Evolutionary conservation across 2,329 filamentous ascomycete genomes (phyloP).

Genomic region (Chaetomiaceae sp.): DNA sequence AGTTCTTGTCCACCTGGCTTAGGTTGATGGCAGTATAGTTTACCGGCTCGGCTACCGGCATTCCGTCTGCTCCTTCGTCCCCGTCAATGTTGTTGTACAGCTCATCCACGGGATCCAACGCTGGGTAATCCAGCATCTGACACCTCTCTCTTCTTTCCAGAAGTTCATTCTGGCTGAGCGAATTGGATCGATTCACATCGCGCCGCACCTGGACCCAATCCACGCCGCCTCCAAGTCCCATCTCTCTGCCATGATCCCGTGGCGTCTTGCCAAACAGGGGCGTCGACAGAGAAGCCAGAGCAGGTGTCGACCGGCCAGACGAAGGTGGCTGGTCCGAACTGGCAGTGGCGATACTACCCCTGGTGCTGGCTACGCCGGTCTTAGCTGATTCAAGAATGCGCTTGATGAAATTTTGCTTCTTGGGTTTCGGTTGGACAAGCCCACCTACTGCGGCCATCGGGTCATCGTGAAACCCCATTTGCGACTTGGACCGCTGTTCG

Average conservation of each 20-base stretch:
- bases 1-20: constrained; percentile 88
- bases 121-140: constrained; percentile 88
- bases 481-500: constrained; percentile 57
- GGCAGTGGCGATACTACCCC: constrained; percentile 71
- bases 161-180: constrained; percentile 81
- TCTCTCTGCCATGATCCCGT: constrained; percentile 60
- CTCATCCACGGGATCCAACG: constrained; percentile 85
- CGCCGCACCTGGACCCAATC: constrained; percentile 98
- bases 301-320: constrained; percentile 47
- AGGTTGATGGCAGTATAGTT: constrained; percentile 80
- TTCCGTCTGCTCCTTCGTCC: constrained; percentile 81
- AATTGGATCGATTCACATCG: constrained; percentile 93
- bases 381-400: constrained; percentile 93
- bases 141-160: constrained; percentile 82
- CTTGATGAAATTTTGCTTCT: constrained; percentile 88
- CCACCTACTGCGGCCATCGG: constrained; percentile 58
- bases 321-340: constrained; percentile 41
- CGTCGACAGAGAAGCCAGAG: constrained; percentile 29
- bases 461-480: constrained; percentile 63
- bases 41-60: constrained; percentile 74
- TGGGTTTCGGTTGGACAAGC: constrained; percentile 68
- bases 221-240: constrained; percentile 59
- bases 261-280: constrained; percentile 26
- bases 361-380: constrained; percentile 83
- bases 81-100: constrained; percentile 81